A percentile compares a stretch with the other conserved stretches of the same genome.
phyloP scores from a whole-genome alignment of 768 basidiomycete genomes.

The Strobilomyces dryophilus region DNA sequence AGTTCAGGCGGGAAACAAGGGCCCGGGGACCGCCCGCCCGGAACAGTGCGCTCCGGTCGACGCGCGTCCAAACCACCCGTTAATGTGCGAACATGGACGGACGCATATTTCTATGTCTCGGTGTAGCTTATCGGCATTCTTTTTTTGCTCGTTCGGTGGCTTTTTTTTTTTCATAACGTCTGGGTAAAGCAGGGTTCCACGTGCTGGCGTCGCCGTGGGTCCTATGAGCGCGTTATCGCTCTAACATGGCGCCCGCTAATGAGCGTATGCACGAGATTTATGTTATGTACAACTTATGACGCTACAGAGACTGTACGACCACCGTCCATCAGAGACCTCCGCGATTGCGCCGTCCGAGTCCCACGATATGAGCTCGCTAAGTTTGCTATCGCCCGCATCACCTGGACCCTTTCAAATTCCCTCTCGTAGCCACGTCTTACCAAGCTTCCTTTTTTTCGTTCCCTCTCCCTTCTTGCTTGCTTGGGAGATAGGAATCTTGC shows the following conservation, averaged over 20 bases:
- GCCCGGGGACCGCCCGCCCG: background rate
- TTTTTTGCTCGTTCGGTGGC: background rate
- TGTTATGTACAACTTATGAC: too few species aligned
- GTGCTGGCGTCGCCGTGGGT: background rate
- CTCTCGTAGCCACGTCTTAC: background rate
- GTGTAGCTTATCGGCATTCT: slow-evolving; percentile 16
- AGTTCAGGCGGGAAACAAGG: background rate
- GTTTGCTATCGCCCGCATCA: background rate
- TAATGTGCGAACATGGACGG: slow-evolving; percentile 2
- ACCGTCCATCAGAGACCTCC: background rate
- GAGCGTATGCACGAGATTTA: too few species aligned
- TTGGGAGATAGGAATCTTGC: background rate
- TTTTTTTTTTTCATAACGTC: background rate
- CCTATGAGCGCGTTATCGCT: background rate
- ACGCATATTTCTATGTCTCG: slow-evolving; percentile 8
- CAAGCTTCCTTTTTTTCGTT: background rate
- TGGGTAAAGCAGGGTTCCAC: background rate
- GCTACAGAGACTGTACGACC: too few species aligned
- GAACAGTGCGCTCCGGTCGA: background rate
- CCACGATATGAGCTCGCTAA: background rate
- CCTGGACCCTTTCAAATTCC: background rate
- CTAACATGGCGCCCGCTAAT: background rate
- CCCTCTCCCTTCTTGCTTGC: too few species aligned
- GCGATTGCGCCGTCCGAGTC: background rate
- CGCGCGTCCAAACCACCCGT: background rate